Evolutionary conservation across 495 filamentous ascomycete species (phyloP), one percentile per base, ranked within the genome.

Genomic region (Haplographium delicatum): DNA sequence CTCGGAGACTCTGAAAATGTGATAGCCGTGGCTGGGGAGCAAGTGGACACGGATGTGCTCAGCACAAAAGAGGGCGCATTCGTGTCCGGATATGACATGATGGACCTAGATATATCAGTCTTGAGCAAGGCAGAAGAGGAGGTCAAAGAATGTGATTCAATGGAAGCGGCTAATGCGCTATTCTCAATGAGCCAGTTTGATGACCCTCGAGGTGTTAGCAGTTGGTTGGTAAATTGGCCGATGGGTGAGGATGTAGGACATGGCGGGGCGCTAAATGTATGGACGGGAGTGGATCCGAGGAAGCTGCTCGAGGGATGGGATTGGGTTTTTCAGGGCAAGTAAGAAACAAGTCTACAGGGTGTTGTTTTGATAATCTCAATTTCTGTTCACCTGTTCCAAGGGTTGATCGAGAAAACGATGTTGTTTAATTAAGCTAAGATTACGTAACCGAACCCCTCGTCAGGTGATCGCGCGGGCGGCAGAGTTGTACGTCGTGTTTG

Each of bases 321-420:
- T 16, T 51, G 26, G 49, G 39, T 51, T 3, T 51, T 51, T 44
- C 23, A 41, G 26, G 42, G 15, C 3, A 50, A 25, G 30, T 42
- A 35, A 20, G 23, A 20, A 5, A 9, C 18, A 18, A 15, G 15
- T 18, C 8, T 15, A 15, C 7, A 38, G 34, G 18, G 6, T 5
- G 7, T 9, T 18, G 18, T 10, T 18, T 16, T 38, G 5, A 38
- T 9, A 10, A 5, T 38, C 5, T 38, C 15, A 8, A 38, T 10
- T 5, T 5, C 8, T 5, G 16, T 5, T 38, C 5, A 18, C 15
- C 5, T 5, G 7, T 9, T 10, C 5, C 6, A 16, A 38, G 34
- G 5, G 5, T 38, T 8, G 28, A 9, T 38, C 18, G 15, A 5
- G 8, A 5, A 9, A 38, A 9, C 15, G 5, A 5, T 38, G 18